Conservation (phyloP, 148 eudicot species). For the Tetragonia tetragonoides region DNA sequence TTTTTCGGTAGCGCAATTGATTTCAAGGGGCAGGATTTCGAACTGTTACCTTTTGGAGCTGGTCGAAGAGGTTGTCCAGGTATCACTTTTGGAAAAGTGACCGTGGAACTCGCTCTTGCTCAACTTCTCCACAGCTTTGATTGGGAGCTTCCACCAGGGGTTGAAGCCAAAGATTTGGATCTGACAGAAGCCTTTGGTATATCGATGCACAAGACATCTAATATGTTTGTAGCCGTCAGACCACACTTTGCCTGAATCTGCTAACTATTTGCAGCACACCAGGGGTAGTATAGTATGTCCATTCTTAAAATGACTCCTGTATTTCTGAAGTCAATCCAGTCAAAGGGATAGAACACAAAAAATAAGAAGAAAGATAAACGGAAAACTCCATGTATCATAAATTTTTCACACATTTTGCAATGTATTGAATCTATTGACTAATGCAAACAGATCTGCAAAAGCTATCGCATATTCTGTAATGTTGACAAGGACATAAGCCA, state of each 20-base stretch:
- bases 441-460: neutral
- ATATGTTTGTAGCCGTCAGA: slow-evolving; percentile 36
- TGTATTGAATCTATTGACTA: too few relatives aligned
- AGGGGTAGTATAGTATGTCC: neutral
- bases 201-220: slow-evolving; percentile 45
- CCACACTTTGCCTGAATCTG: slow-evolving; percentile 13
- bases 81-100: slow-evolving; percentile 42
- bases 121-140: slow-evolving; percentile 56
- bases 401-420: too few relatives aligned
- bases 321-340: neutral
- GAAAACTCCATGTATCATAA: too few relatives aligned
- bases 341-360: neutral
- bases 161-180: slow-evolving; percentile 42
- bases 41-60: slow-evolving; percentile 65
- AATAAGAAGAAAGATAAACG: too few relatives aligned
- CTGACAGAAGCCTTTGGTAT: slow-evolving; percentile 58
- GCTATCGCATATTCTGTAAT: neutral
- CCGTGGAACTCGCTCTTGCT: slow-evolving; percentile 53
- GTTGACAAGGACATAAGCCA: neutral
- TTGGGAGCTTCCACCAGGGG: slow-evolving; percentile 52
- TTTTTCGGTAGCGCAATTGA: slow-evolving; percentile 43
- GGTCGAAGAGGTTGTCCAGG: slow-evolving; percentile 67
- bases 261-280: neutral
- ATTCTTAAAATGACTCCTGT: neutral
- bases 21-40: slow-evolving; percentile 58